Percentiles rank a stretch among this genome's conserved stretches.
phyloP scores from a whole-genome alignment of 441 rosid species.

The Geranium incanum region DNA sequence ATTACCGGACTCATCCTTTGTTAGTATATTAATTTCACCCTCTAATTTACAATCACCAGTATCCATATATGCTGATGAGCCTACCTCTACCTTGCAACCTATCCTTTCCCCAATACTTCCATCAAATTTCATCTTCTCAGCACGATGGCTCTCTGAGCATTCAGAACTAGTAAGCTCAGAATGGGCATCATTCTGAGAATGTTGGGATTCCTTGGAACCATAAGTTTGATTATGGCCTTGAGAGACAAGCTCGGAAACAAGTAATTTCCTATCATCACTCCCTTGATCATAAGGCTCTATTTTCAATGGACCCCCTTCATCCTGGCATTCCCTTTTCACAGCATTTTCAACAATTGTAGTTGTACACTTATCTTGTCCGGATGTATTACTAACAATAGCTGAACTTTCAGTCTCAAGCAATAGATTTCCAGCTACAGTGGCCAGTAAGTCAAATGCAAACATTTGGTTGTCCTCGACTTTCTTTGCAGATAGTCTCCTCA shows the following conservation, averaged over 20 bases:
- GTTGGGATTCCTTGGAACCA: conserved; percentile 30
- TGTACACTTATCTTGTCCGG: conserved; percentile 27
- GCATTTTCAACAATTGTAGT: conserved; percentile 20
- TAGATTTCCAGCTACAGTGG: conserved; percentile 58
- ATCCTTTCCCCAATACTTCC: conserved; percentile 25
- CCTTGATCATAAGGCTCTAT: conserved; percentile 29
- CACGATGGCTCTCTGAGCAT: conserved; percentile 28
- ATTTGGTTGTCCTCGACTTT: conserved; percentile 29
- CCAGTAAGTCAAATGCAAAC: conserved; percentile 51
- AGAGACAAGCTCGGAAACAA: background rate
- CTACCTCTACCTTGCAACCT: conserved; percentile 13
- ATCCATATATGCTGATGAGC: conserved; percentile 25
- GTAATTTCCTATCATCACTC: background rate
- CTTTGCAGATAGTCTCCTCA: conserved; percentile 32
- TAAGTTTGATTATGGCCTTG: conserved; percentile 18
- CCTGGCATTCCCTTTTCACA: conserved; percentile 29
- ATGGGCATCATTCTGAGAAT: conserved; percentile 31
- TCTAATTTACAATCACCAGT: conserved; percentile 34
- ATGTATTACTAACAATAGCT: conserved; percentile 23
- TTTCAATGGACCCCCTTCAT: conserved; percentile 28
- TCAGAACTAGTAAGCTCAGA: conserved; percentile 27
- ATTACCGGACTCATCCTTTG: conserved; percentile 30
- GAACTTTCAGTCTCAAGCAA: conserved; percentile 28
- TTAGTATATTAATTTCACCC: conserved; percentile 23
- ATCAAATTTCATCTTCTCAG: conserved; percentile 31